Evolutionary conservation across 192 early-diverging fungal genomes (phyloP).

Genomic region (Umbelopsis isabellina): DNA sequence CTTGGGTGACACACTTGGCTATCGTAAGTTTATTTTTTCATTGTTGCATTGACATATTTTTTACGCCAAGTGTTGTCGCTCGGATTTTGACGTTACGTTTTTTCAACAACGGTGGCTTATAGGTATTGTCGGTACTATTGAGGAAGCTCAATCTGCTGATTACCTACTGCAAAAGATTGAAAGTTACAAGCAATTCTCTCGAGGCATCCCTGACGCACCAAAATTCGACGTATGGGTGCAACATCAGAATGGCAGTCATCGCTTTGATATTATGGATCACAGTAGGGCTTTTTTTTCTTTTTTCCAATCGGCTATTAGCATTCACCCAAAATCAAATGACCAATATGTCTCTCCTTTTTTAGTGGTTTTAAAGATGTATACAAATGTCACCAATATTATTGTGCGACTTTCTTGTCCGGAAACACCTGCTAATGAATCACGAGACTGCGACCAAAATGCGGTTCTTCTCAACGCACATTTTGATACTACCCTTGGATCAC

Average conservation of each 20-base stretch:
- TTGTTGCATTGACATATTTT: constrained; percentile 29
- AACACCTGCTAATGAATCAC: not conserved
- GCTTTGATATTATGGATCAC: constrained; percentile 74
- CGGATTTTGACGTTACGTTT: too few relatives aligned
- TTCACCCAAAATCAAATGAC: not conserved
- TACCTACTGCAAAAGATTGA: constrained; percentile 43
- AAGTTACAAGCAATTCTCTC: constrained; percentile 34
- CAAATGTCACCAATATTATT: constrained; percentile 73
- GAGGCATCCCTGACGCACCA: constrained; percentile 34
- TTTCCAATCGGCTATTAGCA: not conserved
- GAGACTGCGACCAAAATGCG: constrained; percentile 60
- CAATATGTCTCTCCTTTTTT: constrained; percentile 6
- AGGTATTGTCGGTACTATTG: constrained; percentile 46
- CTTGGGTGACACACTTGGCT: constrained; percentile 59
- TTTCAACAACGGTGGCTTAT: not conserved
- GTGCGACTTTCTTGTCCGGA: constrained; percentile 69
- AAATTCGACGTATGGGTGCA: constrained; percentile 66
- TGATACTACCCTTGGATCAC: constrained; percentile 65
- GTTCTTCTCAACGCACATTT: constrained; percentile 74
- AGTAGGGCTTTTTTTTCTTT: constrained; percentile 45
- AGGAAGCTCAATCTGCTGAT: constrained; percentile 49
- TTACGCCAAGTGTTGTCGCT: too few relatives aligned
- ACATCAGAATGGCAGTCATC: constrained; percentile 62
- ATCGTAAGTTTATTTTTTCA: constrained; percentile 42
- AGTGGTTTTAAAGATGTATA: constrained; percentile 70